A percentile compares a stretch with the other conserved stretches of the same genome.
Conservation (phyloP, 768 basidiomycete species). For the Mycena pura region DNA sequence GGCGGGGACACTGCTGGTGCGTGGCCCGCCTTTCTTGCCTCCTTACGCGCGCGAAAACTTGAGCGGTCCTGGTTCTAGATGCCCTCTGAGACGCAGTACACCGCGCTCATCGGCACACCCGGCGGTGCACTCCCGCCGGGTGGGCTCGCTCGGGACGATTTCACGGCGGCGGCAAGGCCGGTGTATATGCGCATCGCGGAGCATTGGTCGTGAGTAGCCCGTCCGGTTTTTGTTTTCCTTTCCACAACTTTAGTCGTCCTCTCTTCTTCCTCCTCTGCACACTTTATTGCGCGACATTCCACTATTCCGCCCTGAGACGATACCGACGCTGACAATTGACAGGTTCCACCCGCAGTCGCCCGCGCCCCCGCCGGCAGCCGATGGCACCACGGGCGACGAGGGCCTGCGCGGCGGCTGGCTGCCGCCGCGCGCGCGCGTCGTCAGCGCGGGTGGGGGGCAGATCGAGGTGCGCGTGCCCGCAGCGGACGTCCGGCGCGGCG, state of each 20-base stretch:
- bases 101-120: conserved; percentile 23
- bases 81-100: conserved; percentile 35
- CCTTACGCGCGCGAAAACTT: too few relatives aligned
- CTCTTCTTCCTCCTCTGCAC: too few relatives aligned
- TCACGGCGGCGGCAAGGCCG: conserved; percentile 41
- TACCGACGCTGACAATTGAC: background rate
- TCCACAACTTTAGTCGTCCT: too few relatives aligned
- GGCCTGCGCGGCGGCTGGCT: conserved; percentile 50
- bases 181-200: conserved; percentile 53
- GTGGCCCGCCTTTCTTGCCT: too few relatives aligned
- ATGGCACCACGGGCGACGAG: conserved; percentile 33
- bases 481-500: background rate
- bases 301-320: too few relatives aligned
- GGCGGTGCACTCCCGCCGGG: conserved; percentile 22
- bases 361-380: background rate
- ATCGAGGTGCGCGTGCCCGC: conserved; percentile 14
- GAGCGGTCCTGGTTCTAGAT: too few relatives aligned
- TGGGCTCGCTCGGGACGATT: conserved; percentile 25
- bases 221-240: too few relatives aligned
- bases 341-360: conserved; percentile 8
- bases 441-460: background rate
- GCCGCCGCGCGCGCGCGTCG: conserved; percentile 22
- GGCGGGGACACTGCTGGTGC: conserved; percentile 51
- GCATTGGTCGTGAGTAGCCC: too few relatives aligned
- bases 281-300: too few relatives aligned